Conservation (phyloP, 331 rosid genomes). For the Malus hybrid region DNA sequence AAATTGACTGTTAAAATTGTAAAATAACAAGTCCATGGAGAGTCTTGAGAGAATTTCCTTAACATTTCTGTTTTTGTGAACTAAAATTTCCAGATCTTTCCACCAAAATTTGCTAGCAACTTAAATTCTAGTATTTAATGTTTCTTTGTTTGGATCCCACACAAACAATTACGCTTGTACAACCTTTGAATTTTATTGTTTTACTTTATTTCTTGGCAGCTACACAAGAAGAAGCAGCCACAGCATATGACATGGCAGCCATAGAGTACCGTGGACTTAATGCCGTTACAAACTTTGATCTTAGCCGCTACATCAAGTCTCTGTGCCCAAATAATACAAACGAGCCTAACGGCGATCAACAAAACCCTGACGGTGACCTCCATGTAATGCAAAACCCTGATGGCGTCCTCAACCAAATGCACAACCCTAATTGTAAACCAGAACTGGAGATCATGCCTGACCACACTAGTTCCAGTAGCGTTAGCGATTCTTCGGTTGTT, state of each 20-base stretch:
- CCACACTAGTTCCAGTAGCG: background rate
- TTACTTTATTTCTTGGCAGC: conserved; percentile 28
- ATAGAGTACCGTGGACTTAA: conserved; percentile 80
- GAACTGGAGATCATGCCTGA: conserved; percentile 19
- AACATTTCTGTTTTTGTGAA: too few species aligned
- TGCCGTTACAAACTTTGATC: conserved; percentile 90
- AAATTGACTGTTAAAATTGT: too few species aligned
- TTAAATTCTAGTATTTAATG: background rate
- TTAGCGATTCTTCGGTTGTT: background rate
- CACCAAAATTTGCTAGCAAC: conserved; percentile 30
- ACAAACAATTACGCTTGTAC: background rate
- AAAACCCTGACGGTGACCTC: background rate
- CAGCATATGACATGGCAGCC: conserved; percentile 89
- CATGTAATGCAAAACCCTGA: background rate
- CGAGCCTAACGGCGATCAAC: conserved; percentile 15
- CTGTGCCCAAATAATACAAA: conserved; percentile 29
- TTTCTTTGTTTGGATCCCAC: background rate
- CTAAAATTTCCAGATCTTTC: background rate
- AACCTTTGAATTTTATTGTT: background rate
- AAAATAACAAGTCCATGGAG: too few species aligned
- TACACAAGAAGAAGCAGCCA: conserved; percentile 95
- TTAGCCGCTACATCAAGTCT: conserved; percentile 64
- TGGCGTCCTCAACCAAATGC: background rate
- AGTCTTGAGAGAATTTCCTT: too few species aligned
- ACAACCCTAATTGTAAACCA: conserved; percentile 12